Evolutionary conservation across 2,329 filamentous ascomycete species (phyloP).

Genomic region (Ascocoryne sarcoides): DNA sequence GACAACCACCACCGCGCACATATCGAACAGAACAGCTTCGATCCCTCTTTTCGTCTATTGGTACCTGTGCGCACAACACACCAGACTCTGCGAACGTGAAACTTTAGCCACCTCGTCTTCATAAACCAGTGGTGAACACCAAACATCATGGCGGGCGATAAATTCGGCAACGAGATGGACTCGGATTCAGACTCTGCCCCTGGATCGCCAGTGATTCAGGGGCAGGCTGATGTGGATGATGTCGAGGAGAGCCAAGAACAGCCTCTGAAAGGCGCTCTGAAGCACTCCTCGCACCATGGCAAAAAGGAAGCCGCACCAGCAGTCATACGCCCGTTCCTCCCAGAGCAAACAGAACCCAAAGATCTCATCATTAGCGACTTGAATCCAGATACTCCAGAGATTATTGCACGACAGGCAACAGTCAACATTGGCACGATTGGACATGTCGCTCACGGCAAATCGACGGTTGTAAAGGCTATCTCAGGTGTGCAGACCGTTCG

Average conservation of each 20-base stretch:
- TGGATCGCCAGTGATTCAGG: constrained; percentile 44
- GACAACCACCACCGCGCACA: too few relatives aligned
- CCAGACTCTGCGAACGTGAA: too few relatives aligned
- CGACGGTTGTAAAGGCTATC: constrained; percentile 97
- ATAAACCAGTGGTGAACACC: too few relatives aligned
- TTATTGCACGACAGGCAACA: constrained; percentile 94
- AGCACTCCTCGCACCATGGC: constrained; percentile 50
- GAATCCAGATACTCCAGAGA: constrained; percentile 84
- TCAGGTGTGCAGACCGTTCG: constrained; percentile 97
- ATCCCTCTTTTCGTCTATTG: too few relatives aligned
- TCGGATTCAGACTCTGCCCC: constrained; percentile 50
- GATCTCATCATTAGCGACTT: constrained; percentile 75
- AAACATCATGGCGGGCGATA: constrained; percentile 45
- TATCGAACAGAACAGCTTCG: too few relatives aligned
- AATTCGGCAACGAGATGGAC: constrained; percentile 63
- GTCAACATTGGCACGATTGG: constrained; percentile 99
- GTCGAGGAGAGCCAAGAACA: constrained; percentile 51
- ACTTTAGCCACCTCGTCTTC: too few relatives aligned
- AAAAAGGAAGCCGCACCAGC: constrained; percentile 45
- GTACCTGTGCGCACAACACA: too few relatives aligned
- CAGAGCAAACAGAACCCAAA: constrained; percentile 87
- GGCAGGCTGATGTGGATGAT: constrained; percentile 46
- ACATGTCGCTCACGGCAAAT: constrained; percentile 98
- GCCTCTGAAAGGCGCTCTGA: constrained; percentile 75
- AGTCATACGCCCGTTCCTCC: constrained; percentile 56